Evolutionary conservation across 2,329 filamentous ascomycete genomes (phyloP).

Genomic region (Colletotrichum australisinense): DNA sequence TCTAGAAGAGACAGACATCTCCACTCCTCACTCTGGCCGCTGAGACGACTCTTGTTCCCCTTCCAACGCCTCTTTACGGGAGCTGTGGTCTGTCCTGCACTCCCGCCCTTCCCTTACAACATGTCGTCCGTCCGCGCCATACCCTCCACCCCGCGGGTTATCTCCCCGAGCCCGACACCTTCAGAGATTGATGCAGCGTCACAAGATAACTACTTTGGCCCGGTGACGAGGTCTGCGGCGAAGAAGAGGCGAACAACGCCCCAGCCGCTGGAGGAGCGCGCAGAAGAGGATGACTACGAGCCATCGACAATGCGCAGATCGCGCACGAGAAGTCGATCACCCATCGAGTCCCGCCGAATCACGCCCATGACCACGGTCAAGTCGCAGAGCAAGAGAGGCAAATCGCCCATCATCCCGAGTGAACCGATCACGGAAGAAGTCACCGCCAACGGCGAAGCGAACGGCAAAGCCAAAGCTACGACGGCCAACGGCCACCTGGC

Average conservation of each 20-base stretch:
- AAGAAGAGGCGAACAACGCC: constrained; percentile 67
- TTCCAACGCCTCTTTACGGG: constrained; percentile 66
- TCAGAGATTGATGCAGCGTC: constrained; percentile 66
- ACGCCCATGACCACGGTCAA: constrained; percentile 64
- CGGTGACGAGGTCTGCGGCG: constrained; percentile 80
- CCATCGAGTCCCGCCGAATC: constrained; percentile 64
- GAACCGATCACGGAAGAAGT: constrained; percentile 38
- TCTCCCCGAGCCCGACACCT: constrained; percentile 86
- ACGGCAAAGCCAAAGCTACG: constrained; percentile 41
- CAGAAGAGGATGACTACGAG: constrained; percentile 54
- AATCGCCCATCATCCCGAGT: constrained; percentile 38
- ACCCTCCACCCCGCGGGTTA: constrained; percentile 86
- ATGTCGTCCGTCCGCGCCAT: constrained; percentile 69
- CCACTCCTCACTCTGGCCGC: constrained; percentile 58
- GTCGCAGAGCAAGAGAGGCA: constrained; percentile 47
- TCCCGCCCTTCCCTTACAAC: constrained; percentile 68
- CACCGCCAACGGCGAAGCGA: constrained; percentile 37
- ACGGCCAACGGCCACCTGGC: constrained; percentile 76
- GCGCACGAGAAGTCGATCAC: constrained; percentile 78
- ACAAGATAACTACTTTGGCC: constrained; percentile 75
- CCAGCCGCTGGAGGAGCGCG: constrained; percentile 66
- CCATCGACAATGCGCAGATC: constrained; percentile 67
- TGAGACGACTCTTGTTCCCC: constrained; percentile 54
- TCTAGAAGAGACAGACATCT: constrained; percentile 65
- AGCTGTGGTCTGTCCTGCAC: constrained; percentile 63